phyloP scores from a whole-genome alignment of 495 filamentous ascomycete species.

The Cryomyces minteri region DNA sequence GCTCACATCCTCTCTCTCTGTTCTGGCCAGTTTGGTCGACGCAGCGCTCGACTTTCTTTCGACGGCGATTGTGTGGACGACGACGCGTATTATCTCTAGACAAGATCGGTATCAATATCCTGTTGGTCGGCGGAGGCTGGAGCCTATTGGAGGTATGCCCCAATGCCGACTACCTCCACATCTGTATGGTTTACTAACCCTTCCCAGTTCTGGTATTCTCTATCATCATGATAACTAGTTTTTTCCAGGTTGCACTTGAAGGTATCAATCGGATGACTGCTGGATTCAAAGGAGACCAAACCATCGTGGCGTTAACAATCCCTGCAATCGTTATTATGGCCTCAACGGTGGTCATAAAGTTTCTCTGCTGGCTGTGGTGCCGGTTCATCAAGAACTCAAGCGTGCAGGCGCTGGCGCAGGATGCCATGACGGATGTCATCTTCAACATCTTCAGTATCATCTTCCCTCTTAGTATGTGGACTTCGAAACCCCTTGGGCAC shows the following conservation, averaged over 20 bases:
- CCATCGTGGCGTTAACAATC: slow-evolving; percentile 52
- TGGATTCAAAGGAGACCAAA: slow-evolving; percentile 31
- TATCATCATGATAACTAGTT: slow-evolving; percentile 52
- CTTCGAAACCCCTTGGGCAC: not conserved
- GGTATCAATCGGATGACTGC: slow-evolving; percentile 44
- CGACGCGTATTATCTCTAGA: slow-evolving; percentile 51
- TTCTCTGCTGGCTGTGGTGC: slow-evolving; percentile 78
- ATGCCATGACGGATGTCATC: slow-evolving; percentile 54
- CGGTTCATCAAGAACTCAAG: slow-evolving; percentile 74
- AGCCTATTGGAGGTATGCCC: slow-evolving; percentile 21
- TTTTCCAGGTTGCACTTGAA: slow-evolving; percentile 66
- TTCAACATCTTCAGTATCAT: slow-evolving; percentile 88
- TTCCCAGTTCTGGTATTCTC: slow-evolving; percentile 27
- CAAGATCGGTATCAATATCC: slow-evolving; percentile 73
- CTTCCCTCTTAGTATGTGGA: slow-evolving; percentile 46
- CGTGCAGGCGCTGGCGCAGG: slow-evolving; percentile 64
- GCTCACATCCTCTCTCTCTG: slow-evolving; percentile 68
- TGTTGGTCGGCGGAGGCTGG: slow-evolving; percentile 53
- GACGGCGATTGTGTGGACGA: slow-evolving; percentile 74
- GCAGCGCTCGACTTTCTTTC: slow-evolving; percentile 74
- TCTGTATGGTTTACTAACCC: no score
- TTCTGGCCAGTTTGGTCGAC: slow-evolving; percentile 78
- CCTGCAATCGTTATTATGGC: slow-evolving; percentile 69
- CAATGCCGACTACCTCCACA: no score
- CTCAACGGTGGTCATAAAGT: slow-evolving; percentile 64